Evolutionary conservation across 2,329 filamentous ascomycete genomes (phyloP), one percentile per base, ranked within the genome.

Genomic region (Leptographium flavum): DNA sequence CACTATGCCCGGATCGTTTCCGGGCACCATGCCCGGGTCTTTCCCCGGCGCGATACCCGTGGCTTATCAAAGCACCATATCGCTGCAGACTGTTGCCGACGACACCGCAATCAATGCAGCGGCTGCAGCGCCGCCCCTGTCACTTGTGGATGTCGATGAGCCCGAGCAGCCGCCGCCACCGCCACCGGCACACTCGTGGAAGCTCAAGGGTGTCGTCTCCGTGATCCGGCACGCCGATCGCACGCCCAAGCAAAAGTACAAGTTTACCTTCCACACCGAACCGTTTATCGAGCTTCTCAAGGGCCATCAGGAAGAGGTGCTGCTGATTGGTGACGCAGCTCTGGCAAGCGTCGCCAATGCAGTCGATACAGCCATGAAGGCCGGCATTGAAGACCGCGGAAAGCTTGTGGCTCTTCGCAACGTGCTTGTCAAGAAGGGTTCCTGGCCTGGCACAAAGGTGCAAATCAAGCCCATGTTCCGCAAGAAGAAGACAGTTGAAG

Each of bases 401-500:
- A 98, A 98, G 63, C 77, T 98, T n/a, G 81, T 78, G 52, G 71
- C 86, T 36, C 71, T 98, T 42, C 81, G 83, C 47, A 90, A 90
- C 50, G 90, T 93, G 6, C 67, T 98, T 7, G 79, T 86, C 36
- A 93, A 92, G 64, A 98, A 98, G 62, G 87, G 88, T 2, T 80
- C 79, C 19, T 95, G 90, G 83, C 81, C 87, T 4, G 92, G 92
- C 1, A 98, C 92, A 1, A 98, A 98, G 61, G 87, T 98, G 2
- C 92, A 98, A 63, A 96, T 98, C 60, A 98, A 98, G 63, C 92
- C 92, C 10, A 94, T 98, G 87, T 98, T 98, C 63, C 80, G 88
- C 43, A 94, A 90, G 66, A 81, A 87, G 56, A 86, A 79, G 56
- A 74, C 79, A 3, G 76, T 83, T 42, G 76, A 50, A 13, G 50